Conservation (phyloP, 2,329 filamentous ascomycete species). For the Diaporthe sp. region DNA sequence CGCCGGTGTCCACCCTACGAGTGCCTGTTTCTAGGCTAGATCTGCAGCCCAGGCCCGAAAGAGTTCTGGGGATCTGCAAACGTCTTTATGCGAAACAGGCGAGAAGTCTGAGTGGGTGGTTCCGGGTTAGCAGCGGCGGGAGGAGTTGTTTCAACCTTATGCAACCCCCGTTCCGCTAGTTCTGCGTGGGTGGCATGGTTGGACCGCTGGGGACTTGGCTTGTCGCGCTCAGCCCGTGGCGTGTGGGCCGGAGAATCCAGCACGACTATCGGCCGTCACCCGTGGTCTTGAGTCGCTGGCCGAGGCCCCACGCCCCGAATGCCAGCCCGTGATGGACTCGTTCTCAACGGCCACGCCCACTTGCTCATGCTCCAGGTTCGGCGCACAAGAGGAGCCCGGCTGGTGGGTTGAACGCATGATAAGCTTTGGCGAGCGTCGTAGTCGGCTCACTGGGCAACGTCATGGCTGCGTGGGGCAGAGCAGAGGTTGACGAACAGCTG, state of each 20-base stretch:
- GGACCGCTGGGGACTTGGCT: constrained; percentile 1
- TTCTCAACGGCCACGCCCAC: background rate
- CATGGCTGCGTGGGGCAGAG: constrained; percentile 16
- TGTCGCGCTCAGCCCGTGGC: background rate
- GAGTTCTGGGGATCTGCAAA: constrained; percentile 29
- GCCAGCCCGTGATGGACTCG: background rate
- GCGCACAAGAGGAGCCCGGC: background rate
- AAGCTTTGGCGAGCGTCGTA: constrained; percentile 25
- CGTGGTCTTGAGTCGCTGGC: background rate
- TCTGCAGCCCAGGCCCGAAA: constrained; percentile 12
- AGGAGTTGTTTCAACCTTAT: constrained; percentile 32
- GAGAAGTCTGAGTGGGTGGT: constrained; percentile 28
- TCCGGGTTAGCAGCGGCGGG: constrained; percentile 16
- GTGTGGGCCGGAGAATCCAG: constrained; percentile 18
- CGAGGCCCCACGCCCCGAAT: background rate
- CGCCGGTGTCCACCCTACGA: background rate
- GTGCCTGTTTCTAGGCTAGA: constrained; percentile 1
- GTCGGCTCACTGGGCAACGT: constrained; percentile 10
- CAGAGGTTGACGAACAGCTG: constrained; percentile 1
- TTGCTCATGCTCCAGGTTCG: constrained; percentile 1
- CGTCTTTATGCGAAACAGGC: constrained; percentile 32
- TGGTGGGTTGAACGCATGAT: constrained; percentile 14
- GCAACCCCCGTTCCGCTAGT: constrained; percentile 18
- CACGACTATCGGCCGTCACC: background rate
- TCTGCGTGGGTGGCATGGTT: constrained; percentile 3